Evolutionary conservation across 352 stramenopile species (phyloP).

Genomic region (Poterioochromonas sp.): DNA sequence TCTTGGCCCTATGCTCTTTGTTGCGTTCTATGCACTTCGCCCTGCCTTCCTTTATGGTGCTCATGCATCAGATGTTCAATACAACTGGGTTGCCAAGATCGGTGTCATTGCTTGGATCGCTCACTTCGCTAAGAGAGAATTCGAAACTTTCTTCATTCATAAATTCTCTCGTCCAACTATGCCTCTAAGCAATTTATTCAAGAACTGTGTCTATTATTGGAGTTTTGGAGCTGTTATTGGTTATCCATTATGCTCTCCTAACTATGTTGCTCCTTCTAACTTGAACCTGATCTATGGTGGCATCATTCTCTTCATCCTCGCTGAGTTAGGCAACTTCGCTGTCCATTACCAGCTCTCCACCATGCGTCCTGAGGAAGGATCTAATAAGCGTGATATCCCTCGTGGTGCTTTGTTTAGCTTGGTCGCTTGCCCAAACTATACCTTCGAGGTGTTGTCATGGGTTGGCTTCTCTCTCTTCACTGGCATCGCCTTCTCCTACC

Average conservation of each 20-base stretch:
- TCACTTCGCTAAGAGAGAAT: conserved; percentile 71
- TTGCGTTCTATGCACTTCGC: conserved; percentile 60
- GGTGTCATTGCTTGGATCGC: conserved; percentile 57
- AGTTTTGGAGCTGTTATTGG: conserved; percentile 63
- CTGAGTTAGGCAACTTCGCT: conserved; percentile 66
- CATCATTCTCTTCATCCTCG: conserved; percentile 43
- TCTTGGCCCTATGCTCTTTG: conserved; percentile 65
- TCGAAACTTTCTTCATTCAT: conserved; percentile 76
- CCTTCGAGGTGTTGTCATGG: conserved; percentile 73
- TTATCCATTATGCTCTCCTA: conserved; percentile 66
- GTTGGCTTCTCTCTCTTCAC: conserved; percentile 72
- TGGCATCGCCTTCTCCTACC: conserved; percentile 52
- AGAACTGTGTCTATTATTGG: conserved; percentile 80
- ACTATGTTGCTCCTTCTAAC: conserved; percentile 45
- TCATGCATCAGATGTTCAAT: conserved; percentile 45
- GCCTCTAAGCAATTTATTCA: conserved; percentile 72
- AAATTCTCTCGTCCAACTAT: conserved; percentile 71
- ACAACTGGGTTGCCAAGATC: conserved; percentile 48
- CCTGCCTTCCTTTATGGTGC: conserved; percentile 62
- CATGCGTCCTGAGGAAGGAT: conserved; percentile 62
- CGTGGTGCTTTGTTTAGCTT: conserved; percentile 64
- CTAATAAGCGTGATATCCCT: conserved; percentile 58
- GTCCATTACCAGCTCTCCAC: conserved; percentile 70
- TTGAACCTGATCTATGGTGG: background rate
- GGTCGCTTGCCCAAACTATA: conserved; percentile 78